These are phyloP conservation scores for Alternaria dauci DNA, from an alignment of 2,329 filamentous ascomycete genomes.

Conservation along the genomic window DNA sequence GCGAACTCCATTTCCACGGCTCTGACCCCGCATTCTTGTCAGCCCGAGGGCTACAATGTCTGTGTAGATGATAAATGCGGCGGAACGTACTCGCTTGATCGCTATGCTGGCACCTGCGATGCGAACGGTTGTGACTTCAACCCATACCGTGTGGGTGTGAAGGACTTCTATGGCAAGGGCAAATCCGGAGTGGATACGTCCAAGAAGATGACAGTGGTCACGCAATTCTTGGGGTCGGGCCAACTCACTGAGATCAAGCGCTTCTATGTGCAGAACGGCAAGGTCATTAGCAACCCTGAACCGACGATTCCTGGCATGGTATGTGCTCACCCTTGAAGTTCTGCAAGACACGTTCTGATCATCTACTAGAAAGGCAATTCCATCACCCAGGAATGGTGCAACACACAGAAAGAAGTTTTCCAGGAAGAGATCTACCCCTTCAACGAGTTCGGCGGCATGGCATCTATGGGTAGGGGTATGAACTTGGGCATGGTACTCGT, in stretches of 20 bases:
- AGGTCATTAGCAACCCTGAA: conserved; percentile 56
- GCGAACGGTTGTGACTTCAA: conserved; percentile 71
- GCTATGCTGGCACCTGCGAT: conserved; percentile 70
- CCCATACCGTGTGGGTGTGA: conserved; percentile 68
- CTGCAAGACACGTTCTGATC: neutral
- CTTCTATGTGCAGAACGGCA: conserved; percentile 59
- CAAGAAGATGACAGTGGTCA: conserved; percentile 56
- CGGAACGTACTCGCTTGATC: conserved; percentile 60
- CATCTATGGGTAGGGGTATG: conserved; percentile 64
- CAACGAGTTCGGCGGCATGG: conserved; percentile 64
- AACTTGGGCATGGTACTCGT: conserved; percentile 68
- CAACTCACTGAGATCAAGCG: conserved; percentile 55
- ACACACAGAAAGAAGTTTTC: conserved; percentile 40
- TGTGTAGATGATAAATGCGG: conserved; percentile 58
- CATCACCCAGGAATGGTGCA: conserved; percentile 42
- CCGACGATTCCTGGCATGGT: conserved; percentile 55
- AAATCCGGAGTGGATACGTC: conserved; percentile 53
- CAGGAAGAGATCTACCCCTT: conserved; percentile 57
- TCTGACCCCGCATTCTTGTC: conserved; percentile 70
- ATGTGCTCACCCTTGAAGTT: neutral
- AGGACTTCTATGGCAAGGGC: conserved; percentile 67
- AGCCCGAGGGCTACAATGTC: conserved; percentile 58
- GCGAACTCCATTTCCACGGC: conserved; percentile 58
- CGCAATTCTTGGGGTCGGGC: conserved; percentile 57
- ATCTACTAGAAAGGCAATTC: conserved; percentile 32